phyloP scores from a whole-genome alignment of 2,329 filamentous ascomycete genomes.

The Dichotomopilus funicola region DNA sequence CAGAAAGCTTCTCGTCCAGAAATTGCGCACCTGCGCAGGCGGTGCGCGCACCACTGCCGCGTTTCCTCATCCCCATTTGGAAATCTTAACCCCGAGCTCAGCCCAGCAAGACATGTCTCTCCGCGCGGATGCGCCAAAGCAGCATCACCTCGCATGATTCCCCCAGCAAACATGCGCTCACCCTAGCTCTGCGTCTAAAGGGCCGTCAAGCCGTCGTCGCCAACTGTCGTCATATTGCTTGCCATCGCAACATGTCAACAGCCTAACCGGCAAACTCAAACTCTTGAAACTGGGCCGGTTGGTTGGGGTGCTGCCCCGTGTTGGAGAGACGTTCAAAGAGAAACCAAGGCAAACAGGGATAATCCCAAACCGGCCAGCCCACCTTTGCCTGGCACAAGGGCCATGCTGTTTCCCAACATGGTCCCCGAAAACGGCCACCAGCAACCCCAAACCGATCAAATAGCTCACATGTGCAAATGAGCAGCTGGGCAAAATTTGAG shows the following conservation, averaged over 20 bases:
- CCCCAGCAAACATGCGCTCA: too few species aligned
- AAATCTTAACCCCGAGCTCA: background rate
- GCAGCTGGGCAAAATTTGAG: too few species aligned
- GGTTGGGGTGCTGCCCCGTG: background rate
- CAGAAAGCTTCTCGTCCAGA: background rate
- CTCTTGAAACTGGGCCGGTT: too few species aligned
- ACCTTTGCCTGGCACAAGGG: constrained; percentile 3
- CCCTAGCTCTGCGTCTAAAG: too few species aligned
- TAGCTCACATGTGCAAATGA: too few species aligned
- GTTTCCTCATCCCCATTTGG: background rate
- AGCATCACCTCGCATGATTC: background rate
- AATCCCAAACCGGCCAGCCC: background rate
- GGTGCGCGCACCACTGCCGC: constrained; percentile 12
- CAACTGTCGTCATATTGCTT: constrained; percentile 4
- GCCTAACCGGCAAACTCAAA: too few species aligned
- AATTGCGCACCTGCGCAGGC: constrained; percentile 14
- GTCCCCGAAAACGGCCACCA: too few species aligned
- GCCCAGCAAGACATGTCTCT: background rate
- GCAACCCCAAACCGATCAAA: too few species aligned
- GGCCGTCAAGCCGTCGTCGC: background rate
- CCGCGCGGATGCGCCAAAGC: background rate
- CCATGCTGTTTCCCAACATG: background rate
- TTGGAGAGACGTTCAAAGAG: too few species aligned
- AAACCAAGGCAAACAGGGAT: background rate
- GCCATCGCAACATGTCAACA: too few species aligned